Evolutionary conservation across 2,329 filamentous ascomycete species (phyloP).

Genomic region (Ceratocystis eucalypticola): DNA sequence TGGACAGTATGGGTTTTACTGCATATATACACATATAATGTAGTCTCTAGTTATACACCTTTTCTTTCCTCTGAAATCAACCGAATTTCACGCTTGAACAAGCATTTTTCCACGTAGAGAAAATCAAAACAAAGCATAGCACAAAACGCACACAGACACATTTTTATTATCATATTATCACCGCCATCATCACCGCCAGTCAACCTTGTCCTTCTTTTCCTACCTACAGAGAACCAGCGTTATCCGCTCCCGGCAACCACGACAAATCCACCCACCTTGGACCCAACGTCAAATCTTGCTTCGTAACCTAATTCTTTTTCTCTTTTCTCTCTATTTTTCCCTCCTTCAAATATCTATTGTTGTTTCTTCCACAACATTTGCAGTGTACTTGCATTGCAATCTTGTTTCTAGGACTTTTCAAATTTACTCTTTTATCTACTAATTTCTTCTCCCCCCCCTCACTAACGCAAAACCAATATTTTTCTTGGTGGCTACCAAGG

Average conservation of each 20-base stretch:
- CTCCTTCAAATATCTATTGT: not conserved
- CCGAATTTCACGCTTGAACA: not conserved
- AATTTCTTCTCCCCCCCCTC: not conserved
- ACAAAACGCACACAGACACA: not conserved
- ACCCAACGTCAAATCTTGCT: slow-evolving; percentile 18
- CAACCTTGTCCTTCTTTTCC: not conserved
- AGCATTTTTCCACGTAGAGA: not conserved
- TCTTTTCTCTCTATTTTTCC: not conserved
- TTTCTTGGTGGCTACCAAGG: not conserved
- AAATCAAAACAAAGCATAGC: not conserved
- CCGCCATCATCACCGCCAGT: slow-evolving; percentile 3
- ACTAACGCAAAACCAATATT: not conserved
- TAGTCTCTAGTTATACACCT: not conserved
- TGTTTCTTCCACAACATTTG: not conserved
- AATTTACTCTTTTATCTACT: slow-evolving; percentile 5
- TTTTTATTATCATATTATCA: slow-evolving; percentile 8
- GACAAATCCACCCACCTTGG: slow-evolving; percentile 17
- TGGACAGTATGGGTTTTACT: no score
- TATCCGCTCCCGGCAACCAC: slow-evolving; percentile 17
- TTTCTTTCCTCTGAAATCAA: not conserved
- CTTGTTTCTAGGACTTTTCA: not conserved
- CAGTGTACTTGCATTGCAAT: not conserved
- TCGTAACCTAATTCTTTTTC: slow-evolving; percentile 9
- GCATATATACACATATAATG: no score
- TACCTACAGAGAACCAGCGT: slow-evolving; percentile 10